Evolutionary conservation across 805 yeast species (phyloP).

Genomic region (Barnettozyma populi): DNA sequence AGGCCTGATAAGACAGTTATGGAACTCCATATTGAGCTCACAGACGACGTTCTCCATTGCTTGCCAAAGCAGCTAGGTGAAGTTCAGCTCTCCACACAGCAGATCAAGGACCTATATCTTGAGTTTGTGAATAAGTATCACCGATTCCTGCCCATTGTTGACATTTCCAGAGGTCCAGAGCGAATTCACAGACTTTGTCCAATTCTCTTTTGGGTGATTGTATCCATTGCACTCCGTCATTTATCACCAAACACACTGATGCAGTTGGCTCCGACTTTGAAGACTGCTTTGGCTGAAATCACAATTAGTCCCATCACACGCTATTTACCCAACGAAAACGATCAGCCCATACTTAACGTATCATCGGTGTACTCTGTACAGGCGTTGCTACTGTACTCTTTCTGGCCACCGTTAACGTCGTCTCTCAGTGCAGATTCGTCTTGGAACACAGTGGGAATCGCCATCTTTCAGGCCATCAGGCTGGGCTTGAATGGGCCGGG

Average conservation of each 20-base stretch:
- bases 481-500: constrained; percentile 88
- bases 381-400: constrained; percentile 80
- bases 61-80: constrained; percentile 69
- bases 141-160: constrained; percentile 83
- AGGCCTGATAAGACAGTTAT: constrained; percentile 7
- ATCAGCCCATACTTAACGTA: constrained; percentile 78
- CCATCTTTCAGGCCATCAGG: constrained; percentile 86
- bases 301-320: constrained; percentile 88
- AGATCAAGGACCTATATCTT: constrained; percentile 54
- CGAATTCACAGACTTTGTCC: constrained; percentile 75
- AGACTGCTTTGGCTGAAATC: constrained; percentile 76
- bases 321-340: constrained; percentile 70
- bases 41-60: constrained; percentile 42
- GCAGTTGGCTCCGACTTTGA: constrained; percentile 61
- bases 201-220: constrained; percentile 87
- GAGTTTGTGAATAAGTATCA: constrained; percentile 80
- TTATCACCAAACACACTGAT: constrained; percentile 42
- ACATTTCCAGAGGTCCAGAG: constrained; percentile 77
- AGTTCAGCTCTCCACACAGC: constrained; percentile 52
- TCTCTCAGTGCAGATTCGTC: constrained; percentile 93
- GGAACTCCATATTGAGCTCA: constrained; percentile 19
- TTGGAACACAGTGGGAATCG: constrained; percentile 93
- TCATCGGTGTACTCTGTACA: constrained; percentile 93
- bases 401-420: constrained; percentile 96
- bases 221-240: constrained; percentile 78